Evolutionary conservation across 2,329 filamentous ascomycete species (phyloP), one percentile per base, ranked within the genome.

Genomic region (Dactylonectria macrodidyma): DNA sequence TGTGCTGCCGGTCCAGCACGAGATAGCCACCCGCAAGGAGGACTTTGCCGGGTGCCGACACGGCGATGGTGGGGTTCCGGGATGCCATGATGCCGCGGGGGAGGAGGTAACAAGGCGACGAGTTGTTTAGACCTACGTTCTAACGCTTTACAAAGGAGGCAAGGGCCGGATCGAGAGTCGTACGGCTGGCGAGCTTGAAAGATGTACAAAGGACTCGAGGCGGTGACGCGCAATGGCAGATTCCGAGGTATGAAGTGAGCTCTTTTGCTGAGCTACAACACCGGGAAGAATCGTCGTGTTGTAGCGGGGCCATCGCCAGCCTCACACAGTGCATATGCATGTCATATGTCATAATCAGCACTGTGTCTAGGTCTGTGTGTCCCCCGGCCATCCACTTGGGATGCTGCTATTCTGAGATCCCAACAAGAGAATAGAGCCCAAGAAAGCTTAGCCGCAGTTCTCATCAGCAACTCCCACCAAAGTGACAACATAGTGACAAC

Each of bases 1-100:
- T 96, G 82, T 98, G 95, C 68, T 88, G 86, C 68, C 93, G 90
- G 84, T 98, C 95, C 52, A 99, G 91, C 24, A 98, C 95, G 52
- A 98, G 90, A 82, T 98, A 99, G 69, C 96, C 96, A 71, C 96
- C 96, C 4, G 95, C 94, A 61, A 98, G 89, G 71, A 99, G 89
- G 68, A 99, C 96, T 85, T 99, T 99, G 75, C 96, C 96, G 19
- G 96, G 96, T 24, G 96, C 95, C 70, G 96, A 98, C 72, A 97
- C 89, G 77, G 91, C 92, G 55, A 82, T 76, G 56, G 84, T 83
- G 69, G 80, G 79, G 76, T 81, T 78, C 38, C 67, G 66, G 48
- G 67, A 64, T 48, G 74, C 58, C 75, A 75, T 73, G 62, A 36
- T 52, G 62, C 16, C 33, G 6, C 47, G 44, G 33, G 30, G 5